Evolutionary conservation across 352 stramenopile species (phyloP), one percentile per base, ranked within the genome.

Genomic region (Globisporangium orthogonon): DNA sequence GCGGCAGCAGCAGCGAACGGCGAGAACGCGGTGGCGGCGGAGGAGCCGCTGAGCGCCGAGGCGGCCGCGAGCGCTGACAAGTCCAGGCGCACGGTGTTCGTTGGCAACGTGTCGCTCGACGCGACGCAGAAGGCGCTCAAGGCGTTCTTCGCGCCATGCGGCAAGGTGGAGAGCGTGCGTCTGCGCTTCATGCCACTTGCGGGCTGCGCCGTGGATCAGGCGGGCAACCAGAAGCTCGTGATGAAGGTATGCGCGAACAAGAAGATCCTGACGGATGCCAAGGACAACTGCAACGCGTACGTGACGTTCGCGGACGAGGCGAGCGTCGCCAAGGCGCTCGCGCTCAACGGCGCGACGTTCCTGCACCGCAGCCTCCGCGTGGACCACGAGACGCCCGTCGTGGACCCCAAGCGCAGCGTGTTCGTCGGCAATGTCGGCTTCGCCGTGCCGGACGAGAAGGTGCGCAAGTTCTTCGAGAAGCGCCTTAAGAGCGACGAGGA

Each of bases 381-480:
- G 51, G 78, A 93, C 59, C 71, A 68, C 30, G 78, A 83, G 47
- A 71, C 73, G 11, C 73, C 74, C 2, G 61, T 83, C 7, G 72
- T 91, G 29, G 86, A 97, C 66, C 76, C 89, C 2, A 76, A 76
- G 40, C 83, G 86, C 51, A 94, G 84, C 51, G 74, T 97, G 13
- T 97, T 97, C 64, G 69, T 97, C 17, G 91, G 91, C 18, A 96
- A 96, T 64, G 52, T 97, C n/a, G 74, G 88, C 17, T 94, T 96
- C 68, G 73, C 86, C 57, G 78, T 84, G 30, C 81, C 85, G 33
- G 89, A 97, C 59, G 87, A 95, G 17, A 60, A 76, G 37, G 67
- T 94, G 41, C 60, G 74, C 60, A 62, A 62, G 5, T 93, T 88
- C 52, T 96, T 97, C 57, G 66, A 63, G 23, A 83, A 85, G 62